These are phyloP conservation scores for Teratosphaeria nubilosa DNA, from an alignment of 2,329 filamentous ascomycete species.

Conservation along the genomic window DNA sequence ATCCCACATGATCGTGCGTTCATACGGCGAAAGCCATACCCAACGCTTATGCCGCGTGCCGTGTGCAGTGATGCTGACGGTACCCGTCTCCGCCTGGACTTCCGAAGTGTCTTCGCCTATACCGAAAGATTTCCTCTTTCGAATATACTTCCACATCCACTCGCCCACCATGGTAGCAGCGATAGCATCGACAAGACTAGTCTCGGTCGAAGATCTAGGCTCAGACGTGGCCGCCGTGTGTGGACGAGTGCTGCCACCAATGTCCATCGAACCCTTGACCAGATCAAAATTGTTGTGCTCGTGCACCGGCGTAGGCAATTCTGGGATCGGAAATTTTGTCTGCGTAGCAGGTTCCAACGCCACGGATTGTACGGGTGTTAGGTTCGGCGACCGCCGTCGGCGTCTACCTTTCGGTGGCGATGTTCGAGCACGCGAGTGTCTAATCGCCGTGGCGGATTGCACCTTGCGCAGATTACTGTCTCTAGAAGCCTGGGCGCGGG, in stretches of 20 bases:
- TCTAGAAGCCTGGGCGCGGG: slow-evolving; percentile 18
- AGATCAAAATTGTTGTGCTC: slow-evolving; percentile 11
- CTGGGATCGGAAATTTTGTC: slow-evolving; percentile 25
- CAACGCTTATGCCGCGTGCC: slow-evolving; percentile 80
- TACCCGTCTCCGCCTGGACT: slow-evolving; percentile 46
- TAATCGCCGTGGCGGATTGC: slow-evolving; percentile 67
- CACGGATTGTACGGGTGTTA: slow-evolving; percentile 28
- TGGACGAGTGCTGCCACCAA: background rate
- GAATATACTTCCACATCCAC: slow-evolving; percentile 89
- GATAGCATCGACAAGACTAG: slow-evolving; percentile 87
- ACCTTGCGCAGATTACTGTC: slow-evolving; percentile 57
- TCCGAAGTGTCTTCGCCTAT: slow-evolving; percentile 52
- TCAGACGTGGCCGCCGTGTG: slow-evolving; percentile 2
- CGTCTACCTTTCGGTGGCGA: slow-evolving; percentile 36
- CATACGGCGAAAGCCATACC: slow-evolving; percentile 98
- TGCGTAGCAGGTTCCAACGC: slow-evolving; percentile 23
- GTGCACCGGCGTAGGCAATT: slow-evolving; percentile 20
- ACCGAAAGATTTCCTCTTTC: slow-evolving; percentile 82
- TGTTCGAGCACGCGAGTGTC: slow-evolving; percentile 45
- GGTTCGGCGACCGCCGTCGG: slow-evolving; percentile 20
- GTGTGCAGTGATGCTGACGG: slow-evolving; percentile 55
- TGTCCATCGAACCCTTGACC: slow-evolving; percentile 15
- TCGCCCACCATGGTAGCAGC: slow-evolving; percentile 98
- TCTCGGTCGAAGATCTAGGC: slow-evolving; percentile 17
- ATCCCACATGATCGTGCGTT: slow-evolving; percentile 94